Evolutionary conservation across 805 yeast species (phyloP), one percentile per base, ranked within the genome.

Genomic region (Saccharomycopsis malanga): DNA sequence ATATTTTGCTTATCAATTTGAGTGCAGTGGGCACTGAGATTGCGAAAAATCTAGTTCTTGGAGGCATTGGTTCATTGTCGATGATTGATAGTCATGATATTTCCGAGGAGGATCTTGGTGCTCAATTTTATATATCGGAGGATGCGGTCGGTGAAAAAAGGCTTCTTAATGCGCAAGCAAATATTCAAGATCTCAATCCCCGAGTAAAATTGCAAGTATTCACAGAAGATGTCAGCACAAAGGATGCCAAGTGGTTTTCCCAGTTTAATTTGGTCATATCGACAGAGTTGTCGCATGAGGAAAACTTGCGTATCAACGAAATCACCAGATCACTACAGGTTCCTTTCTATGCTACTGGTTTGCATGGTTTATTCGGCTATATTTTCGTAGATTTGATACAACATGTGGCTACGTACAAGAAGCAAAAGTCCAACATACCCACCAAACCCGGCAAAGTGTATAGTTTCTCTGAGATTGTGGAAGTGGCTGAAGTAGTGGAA

Each of bases 11-110:
- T 37, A 70, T 91, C 40, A 83, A 84, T 52, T 57, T 87, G 14
- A 83, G 89, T 9, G 86, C 87, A 1, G 71, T 86, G 6, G 94
- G 94, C 4, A 77, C 81, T 14, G 98, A 91, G 61, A 72, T 85
- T 9, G 77, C 81, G 32, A 91, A 93, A 63, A 89, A 89, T 61
- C 62, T 93, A 41, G 86, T 86, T 17, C 71, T 93, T 21, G 94
- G 95, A 24, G 98, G 98, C 3, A 69, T 91, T 48, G 95, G 95
- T 2, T 68, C 81, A 0, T 63, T 91, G 24, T 80, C 81, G n/a
- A 66, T 93, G 0, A 59, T 81, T 46, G 97, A 89, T 64, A 57
- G 63, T 29, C 65, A 79, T 2, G 56, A 41, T 0, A 76, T 86
- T 1, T 59, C 62, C 1, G 83, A 75, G 32, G 76, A 72, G 36